These are phyloP conservation scores for Coniferiporia weirii DNA, from an alignment of 1,284 basidiomycete genomes.

Conservation along the genomic window DNA sequence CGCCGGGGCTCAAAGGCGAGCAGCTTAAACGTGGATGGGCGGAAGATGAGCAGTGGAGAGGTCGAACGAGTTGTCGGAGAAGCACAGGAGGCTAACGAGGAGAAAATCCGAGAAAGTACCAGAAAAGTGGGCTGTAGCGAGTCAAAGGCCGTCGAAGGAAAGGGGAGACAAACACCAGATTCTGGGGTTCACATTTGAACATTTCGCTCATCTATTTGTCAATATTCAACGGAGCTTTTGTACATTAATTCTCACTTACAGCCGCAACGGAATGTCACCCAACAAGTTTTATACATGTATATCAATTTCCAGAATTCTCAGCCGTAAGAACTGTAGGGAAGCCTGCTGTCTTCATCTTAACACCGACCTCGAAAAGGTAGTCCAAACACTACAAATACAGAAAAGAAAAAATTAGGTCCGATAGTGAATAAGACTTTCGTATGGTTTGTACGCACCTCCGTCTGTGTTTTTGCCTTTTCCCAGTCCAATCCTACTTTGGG, in stretches of 20 bases:
- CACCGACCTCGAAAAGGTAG: constrained; percentile 81
- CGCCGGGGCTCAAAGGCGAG: constrained; percentile 14
- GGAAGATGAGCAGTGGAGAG: constrained; percentile 16
- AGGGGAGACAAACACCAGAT: not conserved
- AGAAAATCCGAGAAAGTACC: constrained; percentile 1
- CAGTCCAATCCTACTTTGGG: constrained; percentile 54
- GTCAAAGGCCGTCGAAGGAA: not conserved
- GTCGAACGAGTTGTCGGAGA: constrained; percentile 14
- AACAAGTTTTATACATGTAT: not conserved
- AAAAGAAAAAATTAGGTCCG: constrained; percentile 4
- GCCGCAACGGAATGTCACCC: not conserved
- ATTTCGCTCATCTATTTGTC: not conserved
- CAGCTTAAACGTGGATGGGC: constrained; percentile 12
- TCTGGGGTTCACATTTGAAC: constrained; percentile 10
- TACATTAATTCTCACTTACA: not conserved
- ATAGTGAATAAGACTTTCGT: not conserved
- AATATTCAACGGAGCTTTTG: not conserved
- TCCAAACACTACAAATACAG: constrained; percentile 60
- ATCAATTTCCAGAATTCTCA: not conserved
- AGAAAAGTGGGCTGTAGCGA: not conserved
- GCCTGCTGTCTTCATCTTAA: constrained; percentile 69
- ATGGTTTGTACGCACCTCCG: constrained; percentile 44
- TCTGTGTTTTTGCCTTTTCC: constrained; percentile 86
- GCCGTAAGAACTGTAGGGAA: constrained; percentile 36
- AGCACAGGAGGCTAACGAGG: constrained; percentile 8